Evolutionary conservation across 2,329 filamentous ascomycete species (phyloP).

Genomic region (Phyllosticta citrichinensis): DNA sequence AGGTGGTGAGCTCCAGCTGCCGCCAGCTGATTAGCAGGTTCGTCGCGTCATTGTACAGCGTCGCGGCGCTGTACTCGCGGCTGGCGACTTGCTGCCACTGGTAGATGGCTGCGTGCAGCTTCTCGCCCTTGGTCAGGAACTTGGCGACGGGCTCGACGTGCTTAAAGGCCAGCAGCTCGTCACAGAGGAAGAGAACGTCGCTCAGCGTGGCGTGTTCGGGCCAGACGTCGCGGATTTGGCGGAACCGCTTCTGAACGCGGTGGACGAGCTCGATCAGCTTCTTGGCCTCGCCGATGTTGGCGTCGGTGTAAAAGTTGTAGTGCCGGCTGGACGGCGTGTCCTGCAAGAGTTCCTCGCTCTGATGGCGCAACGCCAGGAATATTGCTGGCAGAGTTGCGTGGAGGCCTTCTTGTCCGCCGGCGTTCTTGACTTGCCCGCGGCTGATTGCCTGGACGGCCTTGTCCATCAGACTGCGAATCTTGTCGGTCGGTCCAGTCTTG

Average conservation of each 20-base stretch:
- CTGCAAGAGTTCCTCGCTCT: conserved; percentile 35
- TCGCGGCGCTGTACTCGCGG: conserved; percentile 58
- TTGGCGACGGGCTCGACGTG: conserved; percentile 79
- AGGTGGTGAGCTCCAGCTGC: conserved; percentile 81
- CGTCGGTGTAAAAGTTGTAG: conserved; percentile 86
- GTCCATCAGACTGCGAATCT: not conserved
- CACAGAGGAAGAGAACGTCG: conserved; percentile 67
- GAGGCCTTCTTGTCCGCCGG: conserved; percentile 16
- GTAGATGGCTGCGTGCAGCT: conserved; percentile 72
- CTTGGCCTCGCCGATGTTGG: conserved; percentile 66
- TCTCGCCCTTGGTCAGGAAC: conserved; percentile 77
- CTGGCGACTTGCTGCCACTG: conserved; percentile 96
- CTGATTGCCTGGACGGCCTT: conserved; percentile 15
- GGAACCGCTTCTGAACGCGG: conserved; percentile 62
- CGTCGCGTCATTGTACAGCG: conserved; percentile 68
- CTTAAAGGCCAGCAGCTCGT: conserved; percentile 62
- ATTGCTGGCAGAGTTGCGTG: conserved; percentile 55
- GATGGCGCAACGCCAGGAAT: conserved; percentile 55
- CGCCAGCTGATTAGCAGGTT: conserved; percentile 79
- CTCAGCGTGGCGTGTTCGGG: conserved; percentile 68
- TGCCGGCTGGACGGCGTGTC: conserved; percentile 20
- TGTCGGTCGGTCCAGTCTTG: not conserved
- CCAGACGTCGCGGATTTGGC: conserved; percentile 53
- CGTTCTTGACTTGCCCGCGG: conserved; percentile 18
- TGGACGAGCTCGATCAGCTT: conserved; percentile 61